Base-by-base conservation (phyloP, 371 early-diverging fungal genomes). In the Parasitella parasitica region DNA sequence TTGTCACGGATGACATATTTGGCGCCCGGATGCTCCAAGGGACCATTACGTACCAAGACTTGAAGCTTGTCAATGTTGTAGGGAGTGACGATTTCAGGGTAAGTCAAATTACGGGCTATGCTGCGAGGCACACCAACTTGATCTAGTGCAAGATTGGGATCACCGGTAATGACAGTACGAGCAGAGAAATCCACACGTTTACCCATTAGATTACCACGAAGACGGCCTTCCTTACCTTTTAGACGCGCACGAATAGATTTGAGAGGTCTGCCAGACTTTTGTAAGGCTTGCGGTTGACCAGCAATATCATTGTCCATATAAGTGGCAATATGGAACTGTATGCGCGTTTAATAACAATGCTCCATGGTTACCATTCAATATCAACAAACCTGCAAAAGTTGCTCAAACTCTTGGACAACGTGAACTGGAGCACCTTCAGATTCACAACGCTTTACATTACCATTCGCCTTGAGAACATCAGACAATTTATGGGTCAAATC, bases 111-210 rank as follows among this genome's bases (percentile, higher is more conserved):
- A 55, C 94, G 90, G 1, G 99, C 99, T 76, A 99, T 97, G 70
- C 91, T 90, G 54, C 94, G 88, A 12, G 99, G 99, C 5, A 99
- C 99, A 57, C 99, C 99, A 49, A 99, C 99, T 82, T 99, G 94
- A 75, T 98, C 98, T 50, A 99, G 86, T 22, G 91, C 90, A 58
- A 99, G 82, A 76, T 98, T 99, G 38, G 99, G 98, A 77, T 99
- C 99, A 60, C 99, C 98, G 3, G 99, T 98, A 77, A 99, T 99
- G 58, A 99, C 99, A 4, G 99, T 98, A 75, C 99, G 93, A 6
- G 99, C 99, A 46, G 97, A 97, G 77, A 99, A 99, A 79, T 99
- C 99, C 0, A 99, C 99, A 82, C 99, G 94, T 78, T 99, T 99
- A 53, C 99, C 99, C 99, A 99, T 99, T 69, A 99, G 78, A 76